Percentiles rank a stretch among this genome's conserved stretches.
Evolutionary conservation across 805 yeast species (phyloP).

Genomic region (Suhomyces canberraensis): DNA sequence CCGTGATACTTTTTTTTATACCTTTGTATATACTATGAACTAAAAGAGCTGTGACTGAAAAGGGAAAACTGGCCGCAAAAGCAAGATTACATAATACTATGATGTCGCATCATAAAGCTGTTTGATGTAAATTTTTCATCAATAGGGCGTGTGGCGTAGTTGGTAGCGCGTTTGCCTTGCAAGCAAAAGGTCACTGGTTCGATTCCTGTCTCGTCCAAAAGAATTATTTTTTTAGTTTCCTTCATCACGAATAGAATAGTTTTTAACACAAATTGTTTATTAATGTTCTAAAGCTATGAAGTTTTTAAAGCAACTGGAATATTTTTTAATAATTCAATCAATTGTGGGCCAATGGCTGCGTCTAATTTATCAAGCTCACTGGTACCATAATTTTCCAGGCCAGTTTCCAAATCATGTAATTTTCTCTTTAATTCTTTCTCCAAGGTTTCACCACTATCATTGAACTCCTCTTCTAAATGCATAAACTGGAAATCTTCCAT

Average conservation of each 20-base stretch:
- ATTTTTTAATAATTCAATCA: slow-evolving; percentile 3
- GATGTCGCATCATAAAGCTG: too few species aligned
- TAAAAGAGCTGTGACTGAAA: too few species aligned
- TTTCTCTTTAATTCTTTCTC: slow-evolving; percentile 22
- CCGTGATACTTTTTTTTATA: too few species aligned
- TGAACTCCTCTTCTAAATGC: slow-evolving; percentile 19
- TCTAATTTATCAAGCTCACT: slow-evolving; percentile 33
- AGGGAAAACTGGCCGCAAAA: too few species aligned
- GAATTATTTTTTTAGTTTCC: slow-evolving; percentile 28
- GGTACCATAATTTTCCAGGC: slow-evolving; percentile 16
- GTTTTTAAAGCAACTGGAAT: background rate
- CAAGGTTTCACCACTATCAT: slow-evolving; percentile 29
- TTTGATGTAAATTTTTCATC: background rate
- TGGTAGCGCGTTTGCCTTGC: slow-evolving; percentile 82
- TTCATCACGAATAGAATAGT: background rate
- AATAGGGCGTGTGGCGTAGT: slow-evolving; percentile 74
- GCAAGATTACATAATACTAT: too few species aligned
- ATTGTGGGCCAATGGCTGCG: slow-evolving; percentile 9
- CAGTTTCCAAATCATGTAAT: slow-evolving; percentile 15
- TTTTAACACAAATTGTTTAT: too few species aligned
- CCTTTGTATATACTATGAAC: too few species aligned
- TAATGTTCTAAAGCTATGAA: too few species aligned
- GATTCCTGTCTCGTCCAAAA: slow-evolving; percentile 64
- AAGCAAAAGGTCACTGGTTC: slow-evolving; percentile 77
- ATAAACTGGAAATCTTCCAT: slow-evolving; percentile 41